Evolutionary conservation across 225 moss, liverwort and hornwort genomes (phyloP).

Genomic region (Takakia lepidozioides): DNA sequence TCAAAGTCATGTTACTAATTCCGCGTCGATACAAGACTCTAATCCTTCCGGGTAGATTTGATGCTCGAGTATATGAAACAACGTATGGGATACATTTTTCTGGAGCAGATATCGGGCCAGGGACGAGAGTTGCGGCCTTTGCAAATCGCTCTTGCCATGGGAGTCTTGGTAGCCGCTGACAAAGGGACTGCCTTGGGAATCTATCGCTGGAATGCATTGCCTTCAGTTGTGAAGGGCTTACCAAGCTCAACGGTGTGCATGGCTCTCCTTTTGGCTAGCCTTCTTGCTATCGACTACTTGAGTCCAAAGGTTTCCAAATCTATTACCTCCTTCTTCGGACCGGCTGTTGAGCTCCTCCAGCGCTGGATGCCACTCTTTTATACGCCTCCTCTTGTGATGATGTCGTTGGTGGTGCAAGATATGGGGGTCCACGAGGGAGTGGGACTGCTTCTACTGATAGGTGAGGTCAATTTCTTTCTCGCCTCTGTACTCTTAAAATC

Average conservation of each 20-base stretch:
- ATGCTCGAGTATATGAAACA: neutral
- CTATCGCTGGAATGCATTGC: conserved; percentile 24
- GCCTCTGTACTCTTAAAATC: too few relatives aligned
- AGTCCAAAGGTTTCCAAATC: conserved; percentile 24
- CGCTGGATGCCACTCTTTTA: conserved; percentile 61
- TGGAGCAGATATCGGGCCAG: conserved; percentile 39
- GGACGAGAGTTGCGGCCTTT: conserved; percentile 40
- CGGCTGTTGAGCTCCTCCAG: conserved; percentile 49
- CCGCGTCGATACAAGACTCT: neutral
- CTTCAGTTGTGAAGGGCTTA: conserved; percentile 26
- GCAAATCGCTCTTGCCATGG: conserved; percentile 40
- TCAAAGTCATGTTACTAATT: neutral
- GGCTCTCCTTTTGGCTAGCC: conserved; percentile 35
- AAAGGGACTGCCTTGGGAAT: conserved; percentile 34
- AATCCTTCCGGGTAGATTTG: neutral
- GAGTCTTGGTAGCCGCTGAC: conserved; percentile 44
- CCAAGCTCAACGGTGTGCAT: conserved; percentile 41
- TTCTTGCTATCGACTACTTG: conserved; percentile 21
- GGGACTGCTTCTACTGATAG: conserved; percentile 26
- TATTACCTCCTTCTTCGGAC: conserved; percentile 31
- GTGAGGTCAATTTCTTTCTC: conserved; percentile 12
- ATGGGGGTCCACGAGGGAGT: conserved; percentile 24
- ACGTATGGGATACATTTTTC: neutral
- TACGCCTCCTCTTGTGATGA: conserved; percentile 40
- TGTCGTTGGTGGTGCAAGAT: conserved; percentile 36